Evolutionary conservation across 495 filamentous ascomycete species (phyloP).

Genomic region (Penicillium flavigenum): DNA sequence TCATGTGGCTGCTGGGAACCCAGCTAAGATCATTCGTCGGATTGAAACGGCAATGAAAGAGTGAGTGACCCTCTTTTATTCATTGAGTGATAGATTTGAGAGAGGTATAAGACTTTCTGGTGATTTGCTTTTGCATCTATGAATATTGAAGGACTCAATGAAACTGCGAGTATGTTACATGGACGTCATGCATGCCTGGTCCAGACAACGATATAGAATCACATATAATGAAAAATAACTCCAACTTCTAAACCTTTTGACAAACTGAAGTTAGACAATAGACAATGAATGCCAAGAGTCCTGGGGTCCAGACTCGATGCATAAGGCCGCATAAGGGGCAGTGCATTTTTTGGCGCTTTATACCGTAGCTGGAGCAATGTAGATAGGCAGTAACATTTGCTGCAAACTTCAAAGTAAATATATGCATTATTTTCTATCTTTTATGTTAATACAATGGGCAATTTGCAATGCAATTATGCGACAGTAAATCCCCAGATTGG

Average conservation of each 20-base stretch:
- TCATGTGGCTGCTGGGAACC: constrained; percentile 65
- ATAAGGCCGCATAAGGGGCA: constrained; percentile 5
- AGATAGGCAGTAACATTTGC: constrained; percentile 6
- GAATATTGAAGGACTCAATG: constrained; percentile 4
- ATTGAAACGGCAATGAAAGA: constrained; percentile 46
- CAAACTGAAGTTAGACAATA: not conserved
- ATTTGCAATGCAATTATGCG: not conserved
- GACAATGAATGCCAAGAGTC: not conserved
- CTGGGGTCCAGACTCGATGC: constrained; percentile 2
- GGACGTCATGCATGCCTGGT: constrained; percentile 17
- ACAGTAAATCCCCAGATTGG: not conserved
- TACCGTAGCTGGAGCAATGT: not conserved
- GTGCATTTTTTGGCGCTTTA: constrained; percentile 4
- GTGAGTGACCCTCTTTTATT: constrained; percentile 2
- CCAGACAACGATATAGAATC: constrained; percentile 11
- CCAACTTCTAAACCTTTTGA: not conserved
- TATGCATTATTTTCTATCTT: not conserved
- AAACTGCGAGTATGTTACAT: constrained; percentile 12
- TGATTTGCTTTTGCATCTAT: not conserved
- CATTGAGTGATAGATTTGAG: not conserved
- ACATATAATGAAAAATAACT: not conserved
- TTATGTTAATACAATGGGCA: not conserved
- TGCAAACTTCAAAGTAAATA: not conserved
- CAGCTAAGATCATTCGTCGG: constrained; percentile 59
- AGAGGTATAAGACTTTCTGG: not conserved